These are phyloP conservation scores for Seiridium unicorne DNA, from an alignment of 2,329 filamentous ascomycete genomes.

Conservation along the genomic window DNA sequence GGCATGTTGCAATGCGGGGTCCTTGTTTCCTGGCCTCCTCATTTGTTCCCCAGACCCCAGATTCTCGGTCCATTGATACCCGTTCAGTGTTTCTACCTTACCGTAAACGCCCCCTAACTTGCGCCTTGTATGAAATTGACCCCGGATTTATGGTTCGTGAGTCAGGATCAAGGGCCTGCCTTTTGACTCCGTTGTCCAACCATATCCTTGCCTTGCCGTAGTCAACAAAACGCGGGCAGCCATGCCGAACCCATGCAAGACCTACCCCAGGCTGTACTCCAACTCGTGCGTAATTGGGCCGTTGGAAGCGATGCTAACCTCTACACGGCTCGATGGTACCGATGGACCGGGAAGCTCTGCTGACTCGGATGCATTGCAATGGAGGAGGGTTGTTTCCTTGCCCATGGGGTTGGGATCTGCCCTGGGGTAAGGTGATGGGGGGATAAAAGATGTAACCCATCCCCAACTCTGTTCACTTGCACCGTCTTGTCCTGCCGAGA, in stretches of 20 bases:
- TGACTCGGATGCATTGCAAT: conserved; percentile 3
- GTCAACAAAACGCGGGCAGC: not conserved
- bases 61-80: conserved; percentile 12
- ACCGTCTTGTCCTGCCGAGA: too few species aligned
- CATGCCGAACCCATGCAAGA: not conserved
- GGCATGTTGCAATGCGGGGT: conserved; percentile 3
- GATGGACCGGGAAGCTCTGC: not conserved
- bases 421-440: not conserved
- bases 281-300: conserved; percentile 2
- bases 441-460: not conserved
- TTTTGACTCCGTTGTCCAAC: not conserved
- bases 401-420: conserved; percentile 2
- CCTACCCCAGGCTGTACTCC: not conserved
- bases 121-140: not conserved
- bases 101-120: not conserved
- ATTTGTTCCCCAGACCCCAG: conserved; percentile 10
- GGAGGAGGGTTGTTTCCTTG: not conserved
- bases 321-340: not conserved
- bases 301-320: not conserved
- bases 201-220: too few species aligned
- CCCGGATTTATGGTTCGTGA: not conserved
- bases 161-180: not conserved
- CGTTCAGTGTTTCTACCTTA: not conserved
- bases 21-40: not conserved
- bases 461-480: not conserved